Conservation (phyloP, 257 asterid species). For the Striga asiatica region DNA sequence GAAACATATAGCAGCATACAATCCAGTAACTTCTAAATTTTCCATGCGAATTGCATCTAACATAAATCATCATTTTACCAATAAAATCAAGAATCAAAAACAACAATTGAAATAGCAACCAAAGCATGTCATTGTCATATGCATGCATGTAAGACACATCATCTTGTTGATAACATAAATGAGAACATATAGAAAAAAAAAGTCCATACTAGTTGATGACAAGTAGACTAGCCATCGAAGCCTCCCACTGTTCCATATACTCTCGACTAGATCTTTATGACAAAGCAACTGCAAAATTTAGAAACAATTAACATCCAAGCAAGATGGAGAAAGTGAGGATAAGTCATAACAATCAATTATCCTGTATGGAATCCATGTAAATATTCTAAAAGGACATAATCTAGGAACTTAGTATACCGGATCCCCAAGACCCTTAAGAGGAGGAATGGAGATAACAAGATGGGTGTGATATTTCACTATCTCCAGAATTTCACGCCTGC, state of each 20-base stretch:
- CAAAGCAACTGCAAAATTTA: slow-evolving; percentile 41
- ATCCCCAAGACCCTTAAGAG: slow-evolving; percentile 55
- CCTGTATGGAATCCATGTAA: not conserved
- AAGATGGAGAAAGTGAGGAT: not conserved
- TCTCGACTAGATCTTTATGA: slow-evolving; percentile 33
- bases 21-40: no score
- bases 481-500: slow-evolving; percentile 66
- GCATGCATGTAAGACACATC: no score
- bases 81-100: no score
- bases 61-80: no score
- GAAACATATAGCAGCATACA: no score
- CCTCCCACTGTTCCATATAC: slow-evolving; percentile 43
- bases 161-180: no score
- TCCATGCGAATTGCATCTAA: no score
- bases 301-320: slow-evolving; percentile 12
- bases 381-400: not conserved
- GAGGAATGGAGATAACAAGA: slow-evolving; percentile 66
- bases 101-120: no score
- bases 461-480: slow-evolving; percentile 53
- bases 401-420: slow-evolving; percentile 36
- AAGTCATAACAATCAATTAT: not conserved
- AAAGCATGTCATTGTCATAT: no score
- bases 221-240: slow-evolving; percentile 71
- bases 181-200: no score
- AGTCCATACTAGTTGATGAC: slow-evolving; percentile 83